phyloP scores from a whole-genome alignment of 208 protist genomes.

The Trypanosoma platydactyli region DNA sequence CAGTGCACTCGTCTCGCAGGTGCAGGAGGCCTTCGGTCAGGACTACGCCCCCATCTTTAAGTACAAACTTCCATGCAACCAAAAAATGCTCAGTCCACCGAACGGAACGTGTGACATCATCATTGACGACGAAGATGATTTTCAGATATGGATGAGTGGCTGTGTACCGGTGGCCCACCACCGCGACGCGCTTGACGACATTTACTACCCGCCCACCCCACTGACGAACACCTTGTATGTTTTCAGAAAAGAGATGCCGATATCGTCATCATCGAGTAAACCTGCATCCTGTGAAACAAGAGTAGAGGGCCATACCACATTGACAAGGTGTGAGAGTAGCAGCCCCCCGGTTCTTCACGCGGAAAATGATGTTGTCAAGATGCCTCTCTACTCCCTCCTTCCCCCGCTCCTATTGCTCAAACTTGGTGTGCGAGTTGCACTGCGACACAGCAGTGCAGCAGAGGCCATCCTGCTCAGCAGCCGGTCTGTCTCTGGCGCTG shows the following conservation, averaged over 20 bases:
- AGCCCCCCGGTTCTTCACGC: conserved; percentile 34
- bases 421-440: conserved; percentile 31
- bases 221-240: conserved; percentile 32
- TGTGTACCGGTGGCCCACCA: conserved; percentile 21
- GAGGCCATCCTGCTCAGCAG: conserved; percentile 36
- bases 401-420: conserved; percentile 26
- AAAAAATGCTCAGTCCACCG: conserved; percentile 20
- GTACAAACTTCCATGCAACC: conserved; percentile 35
- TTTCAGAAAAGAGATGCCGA: conserved; percentile 30
- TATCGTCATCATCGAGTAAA: background rate
- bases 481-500: conserved; percentile 18
- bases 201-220: conserved; percentile 24
- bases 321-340: conserved; percentile 2
- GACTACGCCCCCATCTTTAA: conserved; percentile 46
- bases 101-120: conserved; percentile 38
- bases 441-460: conserved; percentile 35
- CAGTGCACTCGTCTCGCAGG: conserved; percentile 21
- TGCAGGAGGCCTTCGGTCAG: conserved; percentile 32
- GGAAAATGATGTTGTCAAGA: conserved; percentile 32
- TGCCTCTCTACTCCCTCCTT: conserved; percentile 34
- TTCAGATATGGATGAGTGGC: conserved; percentile 44
- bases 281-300: background rate
- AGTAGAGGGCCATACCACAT: background rate
- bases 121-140: conserved; percentile 44
- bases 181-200: conserved; percentile 28